These are phyloP conservation scores for Rhizopogon vinicolor DNA, from an alignment of 768 basidiomycete species.

Conservation along the genomic window DNA sequence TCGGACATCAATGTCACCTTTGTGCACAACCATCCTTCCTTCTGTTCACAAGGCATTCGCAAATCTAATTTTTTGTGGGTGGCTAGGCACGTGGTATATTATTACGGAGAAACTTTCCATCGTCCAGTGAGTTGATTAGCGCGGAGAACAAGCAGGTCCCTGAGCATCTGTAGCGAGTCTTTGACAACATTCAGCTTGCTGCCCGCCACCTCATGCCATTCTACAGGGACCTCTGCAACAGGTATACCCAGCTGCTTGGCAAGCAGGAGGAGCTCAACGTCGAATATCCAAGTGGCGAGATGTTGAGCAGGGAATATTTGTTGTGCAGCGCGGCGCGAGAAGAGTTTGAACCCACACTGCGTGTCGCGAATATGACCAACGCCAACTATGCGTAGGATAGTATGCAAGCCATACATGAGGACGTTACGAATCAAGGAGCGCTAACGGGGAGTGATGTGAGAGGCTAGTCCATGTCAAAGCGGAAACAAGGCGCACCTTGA, in stretches of 20 bases:
- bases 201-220: constrained; percentile 92
- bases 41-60: not conserved
- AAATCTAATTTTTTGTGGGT: not conserved
- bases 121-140: constrained; percentile 77
- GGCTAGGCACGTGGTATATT: constrained; percentile 14
- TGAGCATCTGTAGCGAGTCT: constrained; percentile 86
- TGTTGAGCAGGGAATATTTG: constrained; percentile 85
- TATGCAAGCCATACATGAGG: constrained; percentile 92
- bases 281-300: constrained; percentile 92
- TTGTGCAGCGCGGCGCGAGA: constrained; percentile 76
- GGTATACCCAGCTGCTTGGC: constrained; percentile 78
- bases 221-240: constrained; percentile 80
- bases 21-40: no score
- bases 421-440: constrained; percentile 85
- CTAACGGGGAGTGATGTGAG: constrained; percentile 31
- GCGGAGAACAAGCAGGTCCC: constrained; percentile 79
- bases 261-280: constrained; percentile 87
- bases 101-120: constrained; percentile 47
- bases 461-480: not conserved
- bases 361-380: constrained; percentile 91
- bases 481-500: constrained; percentile 58
- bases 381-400: constrained; percentile 82
- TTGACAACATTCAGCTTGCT: constrained; percentile 86
- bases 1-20: no score
- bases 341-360: constrained; percentile 97